Evolutionary conservation across 2,329 filamentous ascomycete genomes (phyloP).

Genomic region (Alternaria consortialis): DNA sequence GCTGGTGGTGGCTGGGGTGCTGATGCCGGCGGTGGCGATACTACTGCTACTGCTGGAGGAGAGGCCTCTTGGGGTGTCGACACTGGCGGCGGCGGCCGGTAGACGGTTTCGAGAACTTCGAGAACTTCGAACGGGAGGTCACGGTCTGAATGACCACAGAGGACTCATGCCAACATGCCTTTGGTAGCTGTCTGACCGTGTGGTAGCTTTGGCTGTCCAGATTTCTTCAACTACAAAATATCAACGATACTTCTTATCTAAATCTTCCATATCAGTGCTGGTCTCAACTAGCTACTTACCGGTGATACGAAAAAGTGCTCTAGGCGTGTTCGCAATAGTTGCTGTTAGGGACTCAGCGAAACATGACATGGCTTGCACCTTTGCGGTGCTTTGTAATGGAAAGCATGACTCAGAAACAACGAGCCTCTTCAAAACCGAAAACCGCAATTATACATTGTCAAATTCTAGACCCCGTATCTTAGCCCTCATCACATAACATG

Average conservation of each 20-base stretch:
- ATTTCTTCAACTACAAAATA: not conserved
- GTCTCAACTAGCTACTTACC: not conserved
- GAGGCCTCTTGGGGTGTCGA: conserved; percentile 29
- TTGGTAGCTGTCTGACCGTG: not conserved
- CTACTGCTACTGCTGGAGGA: conserved; percentile 20
- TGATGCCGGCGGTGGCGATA: conserved; percentile 15
- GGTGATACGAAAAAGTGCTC: not conserved
- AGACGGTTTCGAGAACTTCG: conserved; percentile 3
- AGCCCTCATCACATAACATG: too few species aligned
- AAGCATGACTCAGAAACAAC: too few species aligned
- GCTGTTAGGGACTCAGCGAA: too few species aligned
- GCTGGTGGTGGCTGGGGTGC: conserved; percentile 25
- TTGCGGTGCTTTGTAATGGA: too few species aligned
- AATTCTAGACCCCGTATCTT: too few species aligned
- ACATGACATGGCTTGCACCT: too few species aligned
- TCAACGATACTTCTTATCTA: not conserved
- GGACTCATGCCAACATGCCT: not conserved
- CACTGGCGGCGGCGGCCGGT: conserved; percentile 17
- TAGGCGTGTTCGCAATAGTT: not conserved
- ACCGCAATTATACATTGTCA: too few species aligned
- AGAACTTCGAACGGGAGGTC: not conserved
- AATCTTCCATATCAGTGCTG: not conserved
- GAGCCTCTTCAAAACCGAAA: too few species aligned
- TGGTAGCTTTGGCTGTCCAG: not conserved
- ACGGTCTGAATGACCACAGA: not conserved